Base-by-base conservation (phyloP, 2,329 filamentous ascomycete genomes). In the Blastomyces gilchristii region DNA sequence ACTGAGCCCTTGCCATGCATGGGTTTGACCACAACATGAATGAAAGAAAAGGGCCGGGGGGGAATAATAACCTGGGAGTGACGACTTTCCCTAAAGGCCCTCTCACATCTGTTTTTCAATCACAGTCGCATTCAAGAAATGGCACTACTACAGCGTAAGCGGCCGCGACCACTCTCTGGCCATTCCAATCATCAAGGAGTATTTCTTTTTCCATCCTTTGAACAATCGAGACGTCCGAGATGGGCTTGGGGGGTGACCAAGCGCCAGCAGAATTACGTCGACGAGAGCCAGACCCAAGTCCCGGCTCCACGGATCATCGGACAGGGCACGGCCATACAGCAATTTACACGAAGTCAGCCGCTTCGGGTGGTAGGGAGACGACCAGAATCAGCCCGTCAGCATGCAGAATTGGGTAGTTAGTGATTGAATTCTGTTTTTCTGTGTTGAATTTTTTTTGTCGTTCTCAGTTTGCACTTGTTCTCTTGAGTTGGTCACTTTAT, bases 291-390 rank as follows among this genome's bases (percentile, higher is more conserved):
- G 52, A 54, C 22, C 41, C 41, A 59, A 59, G 39, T 49, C 57
- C 57, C 57, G 39, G 43, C 57, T 49, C 41, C 57, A 59, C 43
- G 43, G 57, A 59, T 47, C 57, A 59, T 47, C 57, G 25, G 12
- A 41, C 34, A 31, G 6, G 37, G 56, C 37, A 25, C 18, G 25
- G 57, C 57, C 41, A 59, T 49, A 47, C 57, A 49, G 7, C 57
- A 28, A 45, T 9, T 28, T 22, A 22, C 47, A 50, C 47, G 47
- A 50, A 50, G 47, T 22, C 47, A 25, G n/a, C n/a, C 28, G 50
- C 28, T 18, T 54, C 34, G 34, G 34, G 22, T 34, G 34, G 22
- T 34, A 14, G 50, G 4, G 18, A 50, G 41, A 43, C 34, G 34
- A 18, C 41, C 41, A 43, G 5, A 16, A 43, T 14, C 4, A 25